Evolutionary conservation across 306 rosid species (phyloP).

Genomic region (Lathyrus sativus): DNA sequence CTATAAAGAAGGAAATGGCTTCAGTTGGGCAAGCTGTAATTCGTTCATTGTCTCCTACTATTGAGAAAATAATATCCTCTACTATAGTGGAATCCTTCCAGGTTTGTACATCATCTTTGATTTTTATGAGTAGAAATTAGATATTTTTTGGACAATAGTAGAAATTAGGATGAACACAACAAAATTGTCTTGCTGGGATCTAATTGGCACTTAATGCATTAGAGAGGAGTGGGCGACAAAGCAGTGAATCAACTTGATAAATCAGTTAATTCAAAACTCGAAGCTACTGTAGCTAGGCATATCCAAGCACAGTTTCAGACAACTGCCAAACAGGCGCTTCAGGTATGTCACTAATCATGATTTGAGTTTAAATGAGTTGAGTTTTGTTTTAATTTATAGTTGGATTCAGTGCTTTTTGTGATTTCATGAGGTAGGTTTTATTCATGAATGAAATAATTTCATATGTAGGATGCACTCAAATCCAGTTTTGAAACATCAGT

Average conservation of each 20-base stretch:
- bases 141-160: constrained; percentile 5
- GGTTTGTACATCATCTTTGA: constrained; percentile 53
- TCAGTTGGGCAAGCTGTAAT: constrained; percentile 74
- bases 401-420: constrained; percentile 19
- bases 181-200: constrained; percentile 40
- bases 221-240: constrained; percentile 98
- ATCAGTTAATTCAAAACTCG: constrained; percentile 81
- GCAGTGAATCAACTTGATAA: constrained; percentile 94
- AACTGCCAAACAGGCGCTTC: constrained; percentile 92
- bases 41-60: constrained; percentile 72
- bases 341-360: constrained; percentile 54
- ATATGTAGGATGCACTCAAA: constrained; percentile 74
- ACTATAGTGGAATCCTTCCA: constrained; percentile 81
- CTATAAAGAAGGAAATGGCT: constrained; percentile 87
- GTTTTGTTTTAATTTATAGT: constrained; percentile 5
- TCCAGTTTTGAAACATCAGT: constrained; percentile 75
- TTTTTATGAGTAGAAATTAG: constrained; percentile 14
- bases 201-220: constrained; percentile 46
- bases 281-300: constrained; percentile 93
- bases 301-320: constrained; percentile 98
- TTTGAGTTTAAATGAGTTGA: constrained; percentile 24
- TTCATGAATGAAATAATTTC: constrained; percentile 27
- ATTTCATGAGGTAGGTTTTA: constrained; percentile 15
- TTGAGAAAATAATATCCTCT: constrained; percentile 85
- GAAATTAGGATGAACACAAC: constrained; percentile 28